Evolutionary conservation across 345 rosid species (phyloP), one percentile per base, ranked within the genome.

Genomic region (Lepidium sativum): DNA sequence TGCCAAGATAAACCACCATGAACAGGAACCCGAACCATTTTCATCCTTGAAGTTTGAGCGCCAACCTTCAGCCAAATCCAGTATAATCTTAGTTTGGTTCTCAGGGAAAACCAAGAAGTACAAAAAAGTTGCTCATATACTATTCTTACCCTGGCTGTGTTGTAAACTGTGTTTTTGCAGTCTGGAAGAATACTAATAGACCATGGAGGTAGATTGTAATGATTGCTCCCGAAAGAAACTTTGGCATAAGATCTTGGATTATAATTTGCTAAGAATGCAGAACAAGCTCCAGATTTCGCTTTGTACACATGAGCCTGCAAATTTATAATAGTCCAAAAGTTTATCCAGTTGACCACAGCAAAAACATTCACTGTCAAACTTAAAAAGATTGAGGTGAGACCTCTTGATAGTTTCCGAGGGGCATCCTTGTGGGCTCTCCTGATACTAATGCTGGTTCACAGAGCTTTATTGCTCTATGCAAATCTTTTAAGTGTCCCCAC

Each of bases 401-500:
- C 97, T 95, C 97, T 77, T 91, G 88, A 77, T 83, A 88, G 53
- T 79, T 81, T 76, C 99, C 99, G 13, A 95, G 95, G 31, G 75
- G 70, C 43, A 77, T 75, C 53, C 90, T 86, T 0, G 78, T 72
- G 34, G 92, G 95, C 52, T 79, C 73, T 49, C 82, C 96, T 33
- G 82, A 80, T 20, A 95, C 83, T 62, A 95, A 76, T 54, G 99
- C 97, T 41, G 91, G 89, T 60, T 91, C 99, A 60, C 92, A 91
- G 1, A 95, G 76, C 70, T 88, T 95, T 41, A 95, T 82, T 1
- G 99, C 99, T 77, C 88, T 75, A 68, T 95, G 99, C 76, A 95
- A 75, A 83, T 95, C 98, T 82, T 95, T 95, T 80, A 91, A 79
- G 77, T 95, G 99, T 18, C 97, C 99, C 99, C 98, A 95, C 78